Conservation (phyloP, 2,329 filamentous ascomycete genomes). For the Didymella pomorum region DNA sequence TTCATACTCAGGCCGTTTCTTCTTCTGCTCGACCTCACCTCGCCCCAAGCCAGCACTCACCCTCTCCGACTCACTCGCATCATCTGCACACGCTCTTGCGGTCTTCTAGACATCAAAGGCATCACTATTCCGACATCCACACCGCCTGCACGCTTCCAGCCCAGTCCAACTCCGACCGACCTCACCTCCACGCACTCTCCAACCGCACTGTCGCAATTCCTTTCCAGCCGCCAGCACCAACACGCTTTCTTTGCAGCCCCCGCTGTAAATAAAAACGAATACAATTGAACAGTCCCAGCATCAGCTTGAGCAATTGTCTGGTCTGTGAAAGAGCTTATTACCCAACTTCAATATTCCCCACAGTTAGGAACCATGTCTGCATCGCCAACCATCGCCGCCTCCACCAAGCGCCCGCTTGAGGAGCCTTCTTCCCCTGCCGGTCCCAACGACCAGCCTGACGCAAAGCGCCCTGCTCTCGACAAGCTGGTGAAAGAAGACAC, state of each 20-base stretch:
- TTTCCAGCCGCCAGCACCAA: slow-evolving; percentile 68
- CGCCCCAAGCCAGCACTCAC: slow-evolving; percentile 34
- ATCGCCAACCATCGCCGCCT: slow-evolving; percentile 59
- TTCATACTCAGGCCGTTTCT: slow-evolving; percentile 49
- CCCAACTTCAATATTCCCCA: slow-evolving; percentile 32
- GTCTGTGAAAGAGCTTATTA: slow-evolving; percentile 43
- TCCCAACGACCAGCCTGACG: slow-evolving; percentile 91
- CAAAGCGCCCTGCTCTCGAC: slow-evolving; percentile 94
- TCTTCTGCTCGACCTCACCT: slow-evolving; percentile 42
- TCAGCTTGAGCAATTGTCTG: slow-evolving; percentile 38
- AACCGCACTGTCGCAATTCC: slow-evolving; percentile 42
- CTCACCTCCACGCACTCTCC: slow-evolving; percentile 43
- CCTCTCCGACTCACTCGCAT: slow-evolving; percentile 40
- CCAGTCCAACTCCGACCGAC: slow-evolving; percentile 45
- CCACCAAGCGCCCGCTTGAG: slow-evolving; percentile 93
- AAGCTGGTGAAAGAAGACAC: slow-evolving; percentile 78
- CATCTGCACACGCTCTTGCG: slow-evolving; percentile 44
- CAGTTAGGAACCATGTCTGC: slow-evolving; percentile 54
- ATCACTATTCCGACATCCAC: slow-evolving; percentile 40
- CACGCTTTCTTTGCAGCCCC: slow-evolving; percentile 91
- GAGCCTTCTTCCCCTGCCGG: slow-evolving; percentile 95
- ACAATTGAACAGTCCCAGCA: slow-evolving; percentile 50
- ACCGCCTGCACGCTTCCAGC: slow-evolving; percentile 46
- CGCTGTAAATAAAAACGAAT: slow-evolving; percentile 69
- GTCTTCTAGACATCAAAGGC: slow-evolving; percentile 39